Percentiles rank a stretch among this genome's conserved stretches.
Conservation (phyloP, 2,329 filamentous ascomycete species). For the Chaetomium globosum region DNA sequence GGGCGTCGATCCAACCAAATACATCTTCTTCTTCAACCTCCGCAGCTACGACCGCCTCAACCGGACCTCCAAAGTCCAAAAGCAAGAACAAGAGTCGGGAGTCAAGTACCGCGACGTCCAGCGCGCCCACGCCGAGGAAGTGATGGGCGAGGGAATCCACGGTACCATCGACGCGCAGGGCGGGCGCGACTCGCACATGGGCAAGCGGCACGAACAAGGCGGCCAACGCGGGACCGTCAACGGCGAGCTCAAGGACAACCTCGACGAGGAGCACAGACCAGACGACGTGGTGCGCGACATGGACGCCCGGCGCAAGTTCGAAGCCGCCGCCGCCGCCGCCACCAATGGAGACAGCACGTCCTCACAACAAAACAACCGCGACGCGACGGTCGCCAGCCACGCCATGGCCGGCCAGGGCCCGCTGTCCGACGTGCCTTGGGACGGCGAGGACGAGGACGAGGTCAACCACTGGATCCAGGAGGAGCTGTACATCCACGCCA, state of each 20-base stretch:
- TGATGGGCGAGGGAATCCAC: constrained; percentile 76
- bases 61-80: constrained; percentile 71
- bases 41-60: constrained; percentile 91
- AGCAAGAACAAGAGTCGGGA: constrained; percentile 78
- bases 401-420: constrained; percentile 72
- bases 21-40: constrained; percentile 94
- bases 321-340: constrained; percentile 50
- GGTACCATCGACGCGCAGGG: constrained; percentile 53
- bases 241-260: constrained; percentile 41
- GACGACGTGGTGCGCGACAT: constrained; percentile 41
- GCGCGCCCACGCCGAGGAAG: constrained; percentile 82
- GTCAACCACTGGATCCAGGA: constrained; percentile 91
- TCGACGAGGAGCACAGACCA: constrained; percentile 44
- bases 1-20: constrained; percentile 74
- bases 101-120: constrained; percentile 86
- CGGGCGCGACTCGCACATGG: constrained; percentile 55
- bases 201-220: constrained; percentile 42
- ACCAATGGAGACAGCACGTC: constrained; percentile 41
- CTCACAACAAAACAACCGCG: constrained; percentile 41
- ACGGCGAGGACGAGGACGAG: constrained; percentile 73
- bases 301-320: constrained; percentile 57
- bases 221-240: constrained; percentile 37
- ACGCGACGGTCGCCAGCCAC: constrained; percentile 68
- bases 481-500: constrained; percentile 92
- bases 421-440: constrained; percentile 73